Conservation (phyloP, 176 grass and related monocot species). For the Oryza nivara region DNA sequence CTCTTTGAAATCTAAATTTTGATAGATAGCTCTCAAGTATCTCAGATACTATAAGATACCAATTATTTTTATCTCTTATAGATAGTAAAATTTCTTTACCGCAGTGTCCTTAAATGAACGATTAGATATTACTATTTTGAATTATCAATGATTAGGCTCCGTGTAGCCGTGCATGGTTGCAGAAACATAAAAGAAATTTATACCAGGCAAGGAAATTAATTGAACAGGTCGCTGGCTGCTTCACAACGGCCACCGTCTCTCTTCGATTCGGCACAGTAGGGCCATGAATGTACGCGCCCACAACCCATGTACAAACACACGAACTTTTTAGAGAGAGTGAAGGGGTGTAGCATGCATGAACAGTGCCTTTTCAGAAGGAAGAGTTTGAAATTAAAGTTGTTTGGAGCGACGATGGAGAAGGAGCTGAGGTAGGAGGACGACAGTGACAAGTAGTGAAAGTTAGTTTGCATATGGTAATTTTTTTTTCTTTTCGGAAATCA, state of each 20-base stretch:
- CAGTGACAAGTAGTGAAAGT: slow-evolving; percentile 58
- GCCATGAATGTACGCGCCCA: neutral
- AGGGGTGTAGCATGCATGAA: neutral
- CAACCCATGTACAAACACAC: neutral
- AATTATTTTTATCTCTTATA: no score
- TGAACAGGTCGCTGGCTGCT: slow-evolving; percentile 1
- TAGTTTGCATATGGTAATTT: slow-evolving; percentile 41
- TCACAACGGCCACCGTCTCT: slow-evolving; percentile 30
- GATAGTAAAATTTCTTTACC: no score
- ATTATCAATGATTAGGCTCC: neutral
- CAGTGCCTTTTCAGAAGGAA: slow-evolving; percentile 29
- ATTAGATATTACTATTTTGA: neutral
- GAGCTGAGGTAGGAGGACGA: slow-evolving; percentile 2
- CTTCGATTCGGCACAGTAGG: slow-evolving; percentile 12
- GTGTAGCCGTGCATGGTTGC: neutral
- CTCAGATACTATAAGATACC: no score
- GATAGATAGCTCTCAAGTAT: no score
- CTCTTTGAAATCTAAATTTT: no score
- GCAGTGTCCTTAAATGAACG: neutral
- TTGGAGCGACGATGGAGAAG: slow-evolving; percentile 6
- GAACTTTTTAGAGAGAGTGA: neutral
- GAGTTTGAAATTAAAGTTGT: slow-evolving; percentile 48
- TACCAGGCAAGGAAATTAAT: neutral
- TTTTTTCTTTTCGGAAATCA: slow-evolving; percentile 20
- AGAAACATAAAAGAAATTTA: neutral